These are phyloP conservation scores for Rhytidhysteron rufulum DNA, from an alignment of 2,329 filamentous ascomycete species.

Conservation along the genomic window DNA sequence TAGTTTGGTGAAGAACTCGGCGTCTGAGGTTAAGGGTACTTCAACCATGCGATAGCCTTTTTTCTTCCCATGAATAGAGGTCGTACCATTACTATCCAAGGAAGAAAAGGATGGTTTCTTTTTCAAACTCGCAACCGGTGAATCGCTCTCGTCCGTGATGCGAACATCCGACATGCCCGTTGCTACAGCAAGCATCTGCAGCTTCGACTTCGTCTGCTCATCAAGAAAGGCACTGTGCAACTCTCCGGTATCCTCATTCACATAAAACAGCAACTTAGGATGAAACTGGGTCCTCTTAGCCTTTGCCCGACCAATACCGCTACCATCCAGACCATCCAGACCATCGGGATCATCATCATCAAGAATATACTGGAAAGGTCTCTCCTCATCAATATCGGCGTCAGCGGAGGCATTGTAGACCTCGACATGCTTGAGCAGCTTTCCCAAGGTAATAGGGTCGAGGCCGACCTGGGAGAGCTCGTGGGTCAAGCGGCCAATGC, in stretches of 20 bases:
- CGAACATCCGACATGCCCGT: conserved; percentile 40
- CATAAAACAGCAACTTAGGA: conserved; percentile 67
- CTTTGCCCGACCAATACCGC: not conserved
- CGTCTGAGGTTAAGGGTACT: conserved; percentile 71
- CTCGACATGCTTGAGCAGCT: conserved; percentile 53
- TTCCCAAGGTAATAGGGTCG: conserved; percentile 64
- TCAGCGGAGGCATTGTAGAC: conserved; percentile 38
- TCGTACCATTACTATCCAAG: not conserved
- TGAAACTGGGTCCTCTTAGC: conserved; percentile 42
- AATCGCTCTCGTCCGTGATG: conserved; percentile 23
- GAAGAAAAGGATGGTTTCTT: not conserved
- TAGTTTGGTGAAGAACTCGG: conserved; percentile 74
- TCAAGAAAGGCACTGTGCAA: conserved; percentile 67
- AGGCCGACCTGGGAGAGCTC: conserved; percentile 71
- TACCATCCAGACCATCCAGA: conserved; percentile 7
- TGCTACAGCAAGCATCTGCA: conserved; percentile 57
- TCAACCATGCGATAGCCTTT: conserved; percentile 53
- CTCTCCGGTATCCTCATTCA: conserved; percentile 63
- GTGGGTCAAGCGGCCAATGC: conserved; percentile 72
- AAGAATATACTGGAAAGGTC: conserved; percentile 36
- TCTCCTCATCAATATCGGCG: conserved; percentile 19
- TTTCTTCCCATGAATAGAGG: conserved; percentile 4
- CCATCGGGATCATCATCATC: conserved; percentile 9
- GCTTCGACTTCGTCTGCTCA: conserved; percentile 59
- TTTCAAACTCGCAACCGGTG: not conserved